Conservation (phyloP, 2,329 filamentous ascomycete genomes). For the Lasiodiplodia sp. region DNA sequence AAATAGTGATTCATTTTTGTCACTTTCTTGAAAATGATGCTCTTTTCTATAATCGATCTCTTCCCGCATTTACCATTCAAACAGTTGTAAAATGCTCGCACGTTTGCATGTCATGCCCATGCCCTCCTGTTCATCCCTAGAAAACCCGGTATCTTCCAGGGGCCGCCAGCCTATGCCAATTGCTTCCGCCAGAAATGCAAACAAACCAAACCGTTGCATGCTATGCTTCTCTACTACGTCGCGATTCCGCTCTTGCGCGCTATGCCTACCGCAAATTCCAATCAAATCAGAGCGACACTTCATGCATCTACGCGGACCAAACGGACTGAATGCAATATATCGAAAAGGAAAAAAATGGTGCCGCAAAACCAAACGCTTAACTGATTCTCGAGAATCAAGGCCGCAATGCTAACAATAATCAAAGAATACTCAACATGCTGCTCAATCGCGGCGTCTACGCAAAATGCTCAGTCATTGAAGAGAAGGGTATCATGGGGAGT, state of each 20-base stretch:
- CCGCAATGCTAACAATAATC: slow-evolving; percentile 6
- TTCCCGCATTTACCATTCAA: neutral
- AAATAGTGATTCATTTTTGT: neutral
- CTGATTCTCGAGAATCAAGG: neutral
- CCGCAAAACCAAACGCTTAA: slow-evolving; percentile 5
- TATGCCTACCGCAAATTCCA: neutral
- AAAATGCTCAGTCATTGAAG: slow-evolving; percentile 17
- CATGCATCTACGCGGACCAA: slow-evolving; percentile 13
- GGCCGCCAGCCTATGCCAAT: neutral
- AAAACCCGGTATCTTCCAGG: neutral
- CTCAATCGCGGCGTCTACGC: slow-evolving; percentile 21
- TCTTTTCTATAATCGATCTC: neutral
- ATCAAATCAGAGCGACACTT: neutral
- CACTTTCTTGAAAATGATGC: neutral
- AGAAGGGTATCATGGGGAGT: slow-evolving; percentile 18
- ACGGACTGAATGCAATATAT: neutral
- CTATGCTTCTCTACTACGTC: neutral
- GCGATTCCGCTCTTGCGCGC: neutral
- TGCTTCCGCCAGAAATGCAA: neutral
- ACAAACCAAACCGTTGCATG: slow-evolving; percentile 2
- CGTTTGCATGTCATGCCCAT: too few relatives aligned
- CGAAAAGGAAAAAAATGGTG: slow-evolving; percentile 1
- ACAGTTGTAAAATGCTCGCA: neutral
- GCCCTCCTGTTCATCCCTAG: neutral
- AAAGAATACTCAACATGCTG: slow-evolving; percentile 14